These are phyloP conservation scores for Colletotrichum sp. DNA, from an alignment of 2,329 filamentous ascomycete genomes.

Conservation along the genomic window DNA sequence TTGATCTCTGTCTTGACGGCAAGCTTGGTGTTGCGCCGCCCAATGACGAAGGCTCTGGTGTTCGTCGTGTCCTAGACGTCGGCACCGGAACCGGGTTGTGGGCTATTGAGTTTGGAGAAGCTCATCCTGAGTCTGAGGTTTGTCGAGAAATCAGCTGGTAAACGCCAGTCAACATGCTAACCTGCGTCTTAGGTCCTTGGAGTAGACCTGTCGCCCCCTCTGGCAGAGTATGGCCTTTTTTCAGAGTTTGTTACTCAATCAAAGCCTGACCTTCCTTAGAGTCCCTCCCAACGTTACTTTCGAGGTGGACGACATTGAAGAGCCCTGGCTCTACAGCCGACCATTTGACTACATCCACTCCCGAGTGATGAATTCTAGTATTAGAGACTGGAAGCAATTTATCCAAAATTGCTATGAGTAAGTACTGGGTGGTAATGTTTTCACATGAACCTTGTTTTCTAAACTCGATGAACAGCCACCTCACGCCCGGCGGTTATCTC, in stretches of 20 bases:
- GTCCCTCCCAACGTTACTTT: slow-evolving; percentile 50
- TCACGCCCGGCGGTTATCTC: background rate
- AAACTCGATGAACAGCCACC: background rate
- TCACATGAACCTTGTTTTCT: background rate
- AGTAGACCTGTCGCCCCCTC: background rate
- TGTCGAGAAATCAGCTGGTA: background rate
- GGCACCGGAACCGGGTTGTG: background rate
- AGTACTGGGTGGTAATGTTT: background rate
- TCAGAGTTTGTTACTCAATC: no score
- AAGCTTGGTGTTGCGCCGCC: background rate
- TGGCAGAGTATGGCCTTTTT: background rate
- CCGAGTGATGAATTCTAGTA: slow-evolving; percentile 32
- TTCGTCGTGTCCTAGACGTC: background rate
- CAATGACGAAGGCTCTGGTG: background rate
- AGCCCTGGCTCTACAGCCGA: slow-evolving; percentile 33
- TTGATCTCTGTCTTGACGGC: background rate
- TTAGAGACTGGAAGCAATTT: slow-evolving; percentile 27
- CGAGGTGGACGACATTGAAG: slow-evolving; percentile 40
- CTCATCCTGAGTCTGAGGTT: background rate
- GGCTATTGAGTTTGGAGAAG: background rate
- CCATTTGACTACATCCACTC: slow-evolving; percentile 39
- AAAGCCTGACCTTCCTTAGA: background rate
- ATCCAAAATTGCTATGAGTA: background rate
- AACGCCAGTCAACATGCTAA: background rate
- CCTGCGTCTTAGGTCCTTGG: background rate